These are phyloP conservation scores for Claviceps monticola DNA, from an alignment of 2,329 filamentous ascomycete species.

Conservation along the genomic window DNA sequence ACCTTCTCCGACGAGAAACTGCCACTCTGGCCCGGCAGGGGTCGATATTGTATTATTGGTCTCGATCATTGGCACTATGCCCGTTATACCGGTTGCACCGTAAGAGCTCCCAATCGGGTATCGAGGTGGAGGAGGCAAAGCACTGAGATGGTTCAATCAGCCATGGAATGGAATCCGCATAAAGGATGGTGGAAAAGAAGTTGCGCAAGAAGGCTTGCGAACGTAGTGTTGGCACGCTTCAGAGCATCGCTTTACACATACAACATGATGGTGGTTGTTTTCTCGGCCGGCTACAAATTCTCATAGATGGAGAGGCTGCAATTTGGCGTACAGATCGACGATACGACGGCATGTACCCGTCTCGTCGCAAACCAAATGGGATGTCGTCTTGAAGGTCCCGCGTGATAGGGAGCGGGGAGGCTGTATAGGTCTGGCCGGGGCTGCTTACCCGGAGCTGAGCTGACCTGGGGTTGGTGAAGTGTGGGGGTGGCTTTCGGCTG, in stretches of 20 bases:
- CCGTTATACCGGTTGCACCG: constrained; percentile 53
- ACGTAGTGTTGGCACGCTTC: background rate
- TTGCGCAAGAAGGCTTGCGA: background rate
- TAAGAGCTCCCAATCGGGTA: constrained; percentile 65
- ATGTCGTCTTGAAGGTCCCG: background rate
- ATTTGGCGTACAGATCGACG: background rate
- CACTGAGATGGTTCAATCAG: constrained; percentile 33
- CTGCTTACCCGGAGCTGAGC: too few relatives aligned
- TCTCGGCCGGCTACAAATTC: background rate
- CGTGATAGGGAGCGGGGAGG: background rate
- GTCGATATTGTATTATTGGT: constrained; percentile 81
- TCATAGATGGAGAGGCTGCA: background rate
- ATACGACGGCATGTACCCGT: background rate
- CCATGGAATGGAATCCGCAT: background rate
- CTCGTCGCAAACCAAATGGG: background rate
- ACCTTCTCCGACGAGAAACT: constrained; percentile 91
- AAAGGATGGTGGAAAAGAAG: background rate
- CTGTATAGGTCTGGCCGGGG: background rate
- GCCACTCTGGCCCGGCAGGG: constrained; percentile 70
- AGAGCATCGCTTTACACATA: constrained; percentile 7
- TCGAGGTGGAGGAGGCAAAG: constrained; percentile 73
- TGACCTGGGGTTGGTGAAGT: too few relatives aligned
- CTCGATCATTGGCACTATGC: constrained; percentile 67
- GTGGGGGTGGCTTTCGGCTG: too few relatives aligned
- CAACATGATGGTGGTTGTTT: constrained; percentile 12